Evolutionary conservation across 768 basidiomycete species (phyloP).

Genomic region (Cystofilobasidium macerans): DNA sequence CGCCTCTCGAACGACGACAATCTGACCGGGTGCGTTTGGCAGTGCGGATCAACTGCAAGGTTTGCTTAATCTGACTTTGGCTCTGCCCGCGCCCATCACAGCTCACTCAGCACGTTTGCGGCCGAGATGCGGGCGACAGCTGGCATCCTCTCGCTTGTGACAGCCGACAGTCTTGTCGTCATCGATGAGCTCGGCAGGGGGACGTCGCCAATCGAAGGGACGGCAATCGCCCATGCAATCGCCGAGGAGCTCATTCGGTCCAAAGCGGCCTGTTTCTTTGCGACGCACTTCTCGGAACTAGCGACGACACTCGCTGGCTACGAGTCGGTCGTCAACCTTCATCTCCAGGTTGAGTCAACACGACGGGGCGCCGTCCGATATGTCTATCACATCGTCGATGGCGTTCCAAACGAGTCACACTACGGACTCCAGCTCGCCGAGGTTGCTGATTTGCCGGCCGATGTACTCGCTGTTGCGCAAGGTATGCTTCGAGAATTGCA

Average conservation of each 20-base stretch:
- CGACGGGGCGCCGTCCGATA: background rate
- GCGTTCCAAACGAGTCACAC: constrained; percentile 10
- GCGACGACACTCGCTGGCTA: constrained; percentile 57
- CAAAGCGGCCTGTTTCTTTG: constrained; percentile 82
- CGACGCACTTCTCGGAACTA: constrained; percentile 78
- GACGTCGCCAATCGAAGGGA: constrained; percentile 65
- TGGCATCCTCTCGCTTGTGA: constrained; percentile 71
- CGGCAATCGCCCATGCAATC: constrained; percentile 41
- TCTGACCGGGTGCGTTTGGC: constrained; percentile 26
- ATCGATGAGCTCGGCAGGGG: constrained; percentile 63
- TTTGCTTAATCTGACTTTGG: no score
- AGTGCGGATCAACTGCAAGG: constrained; percentile 44
- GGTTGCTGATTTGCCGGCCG: constrained; percentile 68
- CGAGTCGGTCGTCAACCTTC: constrained; percentile 37
- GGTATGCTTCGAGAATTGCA: constrained; percentile 53
- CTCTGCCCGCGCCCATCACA: constrained; percentile 32
- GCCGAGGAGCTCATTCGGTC: constrained; percentile 47
- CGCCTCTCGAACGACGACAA: constrained; percentile 71
- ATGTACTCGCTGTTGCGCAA: constrained; percentile 55
- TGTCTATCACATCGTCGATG: constrained; percentile 12
- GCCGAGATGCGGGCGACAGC: constrained; percentile 86
- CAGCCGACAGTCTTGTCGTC: constrained; percentile 59
- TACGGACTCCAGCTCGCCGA: constrained; percentile 62
- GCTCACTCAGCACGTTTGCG: constrained; percentile 83
- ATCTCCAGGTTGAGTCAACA: constrained; percentile 13